Conservation (phyloP, 73 alveolate species). For the Tetrahymena borealis region DNA sequence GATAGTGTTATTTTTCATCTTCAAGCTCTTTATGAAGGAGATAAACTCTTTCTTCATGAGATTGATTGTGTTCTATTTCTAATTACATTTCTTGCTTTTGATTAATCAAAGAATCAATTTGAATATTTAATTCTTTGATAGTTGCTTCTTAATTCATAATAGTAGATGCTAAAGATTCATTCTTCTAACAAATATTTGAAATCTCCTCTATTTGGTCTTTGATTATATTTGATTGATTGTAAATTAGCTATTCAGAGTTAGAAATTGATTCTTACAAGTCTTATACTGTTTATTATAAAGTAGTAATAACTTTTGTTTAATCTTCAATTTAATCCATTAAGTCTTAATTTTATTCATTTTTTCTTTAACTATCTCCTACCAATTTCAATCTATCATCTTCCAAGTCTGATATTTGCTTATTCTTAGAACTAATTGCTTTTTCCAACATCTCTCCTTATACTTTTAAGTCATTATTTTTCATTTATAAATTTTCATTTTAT, state of each 20-base stretch:
- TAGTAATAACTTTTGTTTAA: not conserved
- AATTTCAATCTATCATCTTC: not conserved
- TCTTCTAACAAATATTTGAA: not conserved
- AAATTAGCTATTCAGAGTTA: not conserved
- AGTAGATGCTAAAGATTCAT: not conserved
- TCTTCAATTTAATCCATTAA: not conserved
- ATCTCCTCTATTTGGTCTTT: not conserved
- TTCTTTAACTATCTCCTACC: not conserved
- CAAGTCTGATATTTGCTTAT: not conserved
- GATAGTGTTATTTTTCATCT: not conserved
- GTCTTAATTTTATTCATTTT: not conserved
- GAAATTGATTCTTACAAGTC: not conserved
- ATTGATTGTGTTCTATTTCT: not conserved
- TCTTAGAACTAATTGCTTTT: not conserved
- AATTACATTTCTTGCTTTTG: not conserved
- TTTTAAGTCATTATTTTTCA: not conserved
- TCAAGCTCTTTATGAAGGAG: not conserved
- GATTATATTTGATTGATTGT: not conserved
- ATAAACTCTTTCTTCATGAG: not conserved
- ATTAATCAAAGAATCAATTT: not conserved
- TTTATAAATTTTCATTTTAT: not conserved
- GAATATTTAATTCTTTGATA: not conserved
- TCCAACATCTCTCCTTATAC: not conserved
- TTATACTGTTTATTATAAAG: not conserved
- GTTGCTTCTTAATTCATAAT: not conserved